These are phyloP conservation scores for Irpex sp. DNA, from an alignment of 1,284 basidiomycete genomes.

Conservation along the genomic window DNA sequence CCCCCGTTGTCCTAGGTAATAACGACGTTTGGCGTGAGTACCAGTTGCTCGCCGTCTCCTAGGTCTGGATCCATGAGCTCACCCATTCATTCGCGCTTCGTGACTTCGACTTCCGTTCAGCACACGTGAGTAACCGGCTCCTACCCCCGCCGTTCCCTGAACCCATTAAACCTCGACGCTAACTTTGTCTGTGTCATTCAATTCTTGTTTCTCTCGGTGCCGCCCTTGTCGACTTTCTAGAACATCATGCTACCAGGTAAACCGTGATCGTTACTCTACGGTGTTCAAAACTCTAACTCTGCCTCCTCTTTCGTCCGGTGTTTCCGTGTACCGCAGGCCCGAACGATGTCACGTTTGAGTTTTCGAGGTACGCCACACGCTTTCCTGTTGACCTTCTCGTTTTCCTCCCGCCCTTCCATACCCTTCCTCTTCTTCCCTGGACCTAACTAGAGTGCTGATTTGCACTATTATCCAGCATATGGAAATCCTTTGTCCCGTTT, in stretches of 20 bases:
- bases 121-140: neutral
- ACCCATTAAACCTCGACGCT: conserved; percentile 52
- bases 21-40: conserved; percentile 84
- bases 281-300: neutral
- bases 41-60: conserved; percentile 4
- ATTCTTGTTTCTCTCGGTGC: neutral
- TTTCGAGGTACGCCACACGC: conserved; percentile 51
- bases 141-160: neutral
- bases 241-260: conserved; percentile 63
- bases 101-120: neutral
- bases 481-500: conserved; percentile 81
- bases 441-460: neutral
- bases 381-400: neutral
- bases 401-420: neutral
- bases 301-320: neutral
- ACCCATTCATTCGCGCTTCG: conserved; percentile 12
- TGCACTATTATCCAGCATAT: conserved; percentile 49
- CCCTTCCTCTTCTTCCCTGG: neutral
- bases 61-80: neutral
- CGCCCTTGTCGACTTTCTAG: conserved; percentile 26
- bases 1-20: conserved; percentile 47
- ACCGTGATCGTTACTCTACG: conserved; percentile 10
- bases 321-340: conserved; percentile 47
- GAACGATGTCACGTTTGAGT: conserved; percentile 74
- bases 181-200: neutral